These are phyloP conservation scores for Liriodendron chinense DNA, from an alignment of 164 flowering plant genomes.

Conservation along the genomic window DNA sequence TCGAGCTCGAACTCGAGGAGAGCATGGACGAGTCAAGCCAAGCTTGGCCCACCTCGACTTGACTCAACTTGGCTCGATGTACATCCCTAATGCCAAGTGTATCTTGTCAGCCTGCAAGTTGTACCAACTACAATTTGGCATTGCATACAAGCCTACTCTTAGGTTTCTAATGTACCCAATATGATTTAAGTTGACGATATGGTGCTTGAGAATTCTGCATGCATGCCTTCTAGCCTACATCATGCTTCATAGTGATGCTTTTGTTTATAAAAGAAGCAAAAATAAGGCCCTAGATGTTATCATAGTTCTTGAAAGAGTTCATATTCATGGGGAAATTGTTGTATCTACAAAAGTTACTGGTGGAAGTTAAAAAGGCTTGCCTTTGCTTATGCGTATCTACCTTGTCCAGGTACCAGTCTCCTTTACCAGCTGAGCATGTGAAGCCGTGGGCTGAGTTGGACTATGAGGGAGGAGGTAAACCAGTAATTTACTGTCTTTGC, in stretches of 20 bases:
- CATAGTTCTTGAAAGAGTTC: background rate
- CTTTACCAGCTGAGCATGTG: conserved; percentile 81
- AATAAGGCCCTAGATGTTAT: background rate
- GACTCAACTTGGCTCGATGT: too few species aligned
- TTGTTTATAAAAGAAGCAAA: background rate
- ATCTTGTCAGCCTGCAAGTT: too few species aligned
- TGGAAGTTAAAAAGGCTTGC: background rate
- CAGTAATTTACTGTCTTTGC: background rate
- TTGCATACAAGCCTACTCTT: too few species aligned
- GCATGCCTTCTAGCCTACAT: background rate
- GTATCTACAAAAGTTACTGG: background rate
- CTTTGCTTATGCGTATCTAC: background rate
- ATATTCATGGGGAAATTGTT: background rate
- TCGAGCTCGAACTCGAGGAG: too few species aligned
- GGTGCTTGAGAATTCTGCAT: background rate
- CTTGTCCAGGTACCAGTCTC: conserved; percentile 67
- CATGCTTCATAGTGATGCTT: background rate
- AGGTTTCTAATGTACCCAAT: too few species aligned
- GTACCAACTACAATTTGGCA: too few species aligned
- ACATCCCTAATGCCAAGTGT: too few species aligned
- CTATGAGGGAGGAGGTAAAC: conserved; percentile 82
- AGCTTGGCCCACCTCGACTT: too few species aligned
- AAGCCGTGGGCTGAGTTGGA: conserved; percentile 57
- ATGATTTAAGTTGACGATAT: background rate
- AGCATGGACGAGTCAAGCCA: too few species aligned